Percentiles rank a stretch among this genome's conserved stretches.
Evolutionary conservation across 2,329 filamentous ascomycete genomes (phyloP).

Genomic region (Fulvia fulva): DNA sequence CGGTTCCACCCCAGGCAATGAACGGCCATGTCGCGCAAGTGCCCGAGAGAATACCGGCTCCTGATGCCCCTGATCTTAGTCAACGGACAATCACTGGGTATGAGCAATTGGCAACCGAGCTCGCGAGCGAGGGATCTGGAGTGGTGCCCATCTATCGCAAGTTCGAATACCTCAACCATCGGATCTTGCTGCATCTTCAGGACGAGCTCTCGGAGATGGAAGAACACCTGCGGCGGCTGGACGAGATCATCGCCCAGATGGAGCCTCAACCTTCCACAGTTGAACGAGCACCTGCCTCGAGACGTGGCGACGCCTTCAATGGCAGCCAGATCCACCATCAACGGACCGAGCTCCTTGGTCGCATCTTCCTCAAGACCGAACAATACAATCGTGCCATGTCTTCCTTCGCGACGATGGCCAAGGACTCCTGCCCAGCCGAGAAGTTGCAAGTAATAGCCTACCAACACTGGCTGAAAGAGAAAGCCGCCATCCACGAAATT

Average conservation of each 20-base stretch:
- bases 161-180: constrained; percentile 78
- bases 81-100: constrained; percentile 50
- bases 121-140: constrained; percentile 36
- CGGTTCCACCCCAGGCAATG: constrained; percentile 9
- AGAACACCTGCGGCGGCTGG: constrained; percentile 67
- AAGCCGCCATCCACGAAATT: constrained; percentile 53
- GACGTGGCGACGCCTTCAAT: constrained; percentile 53
- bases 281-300: constrained; percentile 50
- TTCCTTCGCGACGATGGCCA: constrained; percentile 54
- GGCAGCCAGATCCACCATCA: constrained; percentile 58
- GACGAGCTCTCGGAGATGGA: constrained; percentile 81
- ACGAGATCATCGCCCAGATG: constrained; percentile 53
- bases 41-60: constrained; percentile 24
- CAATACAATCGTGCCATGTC: constrained; percentile 64
- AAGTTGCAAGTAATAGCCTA: constrained; percentile 52
- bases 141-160: constrained; percentile 68
- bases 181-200: constrained; percentile 76
- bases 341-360: constrained; percentile 57
- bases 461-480: constrained; percentile 53
- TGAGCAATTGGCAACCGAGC: constrained; percentile 56
- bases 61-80: constrained; percentile 30
- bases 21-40: constrained; percentile 14
- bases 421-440: constrained; percentile 48
- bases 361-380: constrained; percentile 62
- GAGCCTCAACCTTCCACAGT: constrained; percentile 23